Evolutionary conservation across 2,329 filamentous ascomycete genomes (phyloP), one percentile per base, ranked within the genome.

Genomic region (Westerdykella ornata): DNA sequence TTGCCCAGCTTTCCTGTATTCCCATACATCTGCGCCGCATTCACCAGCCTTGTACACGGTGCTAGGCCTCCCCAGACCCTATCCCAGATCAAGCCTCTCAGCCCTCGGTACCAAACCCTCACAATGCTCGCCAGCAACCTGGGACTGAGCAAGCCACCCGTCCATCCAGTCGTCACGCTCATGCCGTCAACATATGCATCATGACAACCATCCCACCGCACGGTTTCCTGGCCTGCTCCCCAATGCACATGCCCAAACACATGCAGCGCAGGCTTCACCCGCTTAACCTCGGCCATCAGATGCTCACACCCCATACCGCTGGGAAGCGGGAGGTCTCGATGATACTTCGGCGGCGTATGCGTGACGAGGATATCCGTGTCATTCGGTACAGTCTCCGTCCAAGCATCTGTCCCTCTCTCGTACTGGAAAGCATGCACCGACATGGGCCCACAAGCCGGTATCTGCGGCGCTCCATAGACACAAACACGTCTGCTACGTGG

Each of bases 201-300:
- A 64, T 94, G 86, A 45, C 79, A 77, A 18, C 80, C 76, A 62
- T 92, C 86, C 74, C 85, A 94, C 66, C 79, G 84, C 8, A 85
- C 74, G 0, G 80, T 65, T 55, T 88, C 80, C 33, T 71, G 71
- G 13, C 88, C 88, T 35, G 84, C 77, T 7, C 80, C 85, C 57
- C 76, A 84, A 68, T 95, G 88, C 17, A 89, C 76, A 65, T 95
- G 88, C 1, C 88, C 88, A 61, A 92, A 94, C 36, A 94, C 76
- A 63, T 94, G 87, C 12, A 94, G 69, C 11, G 72, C 72, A 0
- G 88, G 88, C 47, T 78, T 80, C 9, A 88, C 79, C 28, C 84
- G 77, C 80, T 84, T 86, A 14, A 85, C 65, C 56, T 94, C 88
- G 12, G 72, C 67, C 5, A 90, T 72, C 5, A 94, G 73, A 42